A percentile compares a stretch with the other conserved stretches of the same genome.
Conservation (phyloP, 1,139 yeast species). For the Saccharomyces hybrid region DNA sequence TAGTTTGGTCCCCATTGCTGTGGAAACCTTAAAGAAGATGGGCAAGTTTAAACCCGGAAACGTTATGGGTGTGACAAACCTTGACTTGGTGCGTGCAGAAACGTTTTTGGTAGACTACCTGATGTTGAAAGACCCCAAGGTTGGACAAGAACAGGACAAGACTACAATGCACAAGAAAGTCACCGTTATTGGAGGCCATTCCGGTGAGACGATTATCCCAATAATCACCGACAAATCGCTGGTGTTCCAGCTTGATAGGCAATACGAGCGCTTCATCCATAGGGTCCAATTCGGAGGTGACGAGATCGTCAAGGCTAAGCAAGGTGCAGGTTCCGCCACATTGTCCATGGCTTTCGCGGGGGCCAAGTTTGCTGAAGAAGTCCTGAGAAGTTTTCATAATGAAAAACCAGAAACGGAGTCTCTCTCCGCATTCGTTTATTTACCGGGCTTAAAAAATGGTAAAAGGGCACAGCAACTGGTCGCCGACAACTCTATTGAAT, state of each 20-base stretch:
- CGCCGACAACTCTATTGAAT: slow-evolving; percentile 36
- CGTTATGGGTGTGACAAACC: slow-evolving; percentile 66
- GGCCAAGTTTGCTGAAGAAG: slow-evolving; percentile 46
- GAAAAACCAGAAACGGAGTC: slow-evolving; percentile 5
- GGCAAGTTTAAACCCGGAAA: slow-evolving; percentile 50
- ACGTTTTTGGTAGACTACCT: slow-evolving; percentile 46
- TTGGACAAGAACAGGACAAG: slow-evolving; percentile 17
- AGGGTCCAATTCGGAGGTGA: slow-evolving; percentile 75
- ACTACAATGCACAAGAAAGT: slow-evolving; percentile 41
- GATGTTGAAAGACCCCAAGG: not conserved
- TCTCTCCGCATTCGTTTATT: slow-evolving; percentile 44
- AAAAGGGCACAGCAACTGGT: slow-evolving; percentile 36
- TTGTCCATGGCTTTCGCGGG: slow-evolving; percentile 76
- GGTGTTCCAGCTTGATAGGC: slow-evolving; percentile 23
- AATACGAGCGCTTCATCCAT: slow-evolving; percentile 42
- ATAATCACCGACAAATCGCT: slow-evolving; percentile 27
- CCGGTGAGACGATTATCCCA: slow-evolving; percentile 72
- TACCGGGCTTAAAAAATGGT: slow-evolving; percentile 47
- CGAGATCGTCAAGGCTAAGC: slow-evolving; percentile 70
- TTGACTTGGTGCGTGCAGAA: slow-evolving; percentile 64
- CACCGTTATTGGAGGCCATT: slow-evolving; percentile 68
- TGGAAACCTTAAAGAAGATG: slow-evolving; percentile 52
- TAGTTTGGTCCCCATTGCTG: slow-evolving; percentile 69
- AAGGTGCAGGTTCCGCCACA: slow-evolving; percentile 73
- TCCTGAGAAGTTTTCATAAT: slow-evolving; percentile 23